Evolutionary conservation across 441 rosid species (phyloP).

Genomic region (Euphorbia celastroides): DNA sequence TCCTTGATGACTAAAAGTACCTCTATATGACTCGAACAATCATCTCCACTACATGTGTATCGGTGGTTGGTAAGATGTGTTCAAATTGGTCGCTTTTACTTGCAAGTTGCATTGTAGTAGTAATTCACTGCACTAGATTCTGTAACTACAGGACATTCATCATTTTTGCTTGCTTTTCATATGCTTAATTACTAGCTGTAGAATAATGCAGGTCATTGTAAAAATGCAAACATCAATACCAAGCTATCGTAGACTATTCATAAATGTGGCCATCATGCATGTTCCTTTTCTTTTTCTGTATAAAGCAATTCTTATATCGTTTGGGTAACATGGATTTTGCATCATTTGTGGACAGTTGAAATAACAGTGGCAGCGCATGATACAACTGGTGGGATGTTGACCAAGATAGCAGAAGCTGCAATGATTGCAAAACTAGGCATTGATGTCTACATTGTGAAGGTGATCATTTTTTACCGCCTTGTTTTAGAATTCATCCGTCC

Average conservation of each 20-base stretch:
- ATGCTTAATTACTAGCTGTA: not conserved
- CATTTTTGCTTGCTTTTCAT: too few relatives aligned
- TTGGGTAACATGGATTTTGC: not conserved
- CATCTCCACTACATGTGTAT: not conserved
- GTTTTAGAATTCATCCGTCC: not conserved
- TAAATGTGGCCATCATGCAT: not conserved
- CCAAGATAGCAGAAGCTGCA: slow-evolving; percentile 91
- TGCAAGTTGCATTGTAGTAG: not conserved
- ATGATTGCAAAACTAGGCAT: slow-evolving; percentile 84
- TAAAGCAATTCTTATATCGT: not conserved
- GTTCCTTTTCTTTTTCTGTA: too few relatives aligned
- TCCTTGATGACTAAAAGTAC: not conserved
- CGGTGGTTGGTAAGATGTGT: not conserved
- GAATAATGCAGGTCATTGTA: not conserved
- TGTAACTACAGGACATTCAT: too few relatives aligned
- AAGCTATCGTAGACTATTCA: not conserved
- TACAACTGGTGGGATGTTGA: slow-evolving; percentile 90
- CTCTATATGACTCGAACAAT: not conserved
- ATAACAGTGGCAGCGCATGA: slow-evolving; percentile 82
- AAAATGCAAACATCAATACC: not conserved
- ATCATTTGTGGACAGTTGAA: slow-evolving; percentile 43
- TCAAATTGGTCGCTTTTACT: not conserved
- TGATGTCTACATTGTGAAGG: slow-evolving; percentile 91
- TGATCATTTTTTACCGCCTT: slow-evolving; percentile 7
- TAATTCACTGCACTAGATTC: not conserved